phyloP scores from a whole-genome alignment of 2,329 filamentous ascomycete genomes.

The Colletotrichum cuscutae region DNA sequence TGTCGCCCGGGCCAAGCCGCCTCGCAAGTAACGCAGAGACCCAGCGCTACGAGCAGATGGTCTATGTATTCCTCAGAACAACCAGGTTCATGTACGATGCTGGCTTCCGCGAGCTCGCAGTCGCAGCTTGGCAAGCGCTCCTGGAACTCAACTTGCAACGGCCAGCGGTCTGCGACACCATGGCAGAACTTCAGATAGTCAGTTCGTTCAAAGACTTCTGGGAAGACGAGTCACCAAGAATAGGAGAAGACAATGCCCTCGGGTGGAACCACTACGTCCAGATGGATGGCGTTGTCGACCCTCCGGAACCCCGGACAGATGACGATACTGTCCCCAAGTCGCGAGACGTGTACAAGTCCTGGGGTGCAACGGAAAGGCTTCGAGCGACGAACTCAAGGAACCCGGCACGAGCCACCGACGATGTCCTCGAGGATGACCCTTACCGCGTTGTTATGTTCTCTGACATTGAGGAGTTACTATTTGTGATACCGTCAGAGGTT shows the following conservation, averaged over 20 bases:
- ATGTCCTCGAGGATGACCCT: conserved; percentile 81
- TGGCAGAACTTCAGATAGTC: conserved; percentile 37
- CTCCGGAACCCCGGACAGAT: conserved; percentile 50
- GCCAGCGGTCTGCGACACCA: conserved; percentile 49
- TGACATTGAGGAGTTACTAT: conserved; percentile 75
- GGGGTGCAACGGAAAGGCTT: conserved; percentile 65
- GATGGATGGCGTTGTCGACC: conserved; percentile 48
- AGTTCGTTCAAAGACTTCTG: conserved; percentile 78
- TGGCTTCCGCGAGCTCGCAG: conserved; percentile 81
- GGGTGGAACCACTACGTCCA: conserved; percentile 74
- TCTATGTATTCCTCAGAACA: conserved; percentile 80
- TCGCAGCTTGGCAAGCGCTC: conserved; percentile 84
- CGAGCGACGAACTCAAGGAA: conserved; percentile 59
- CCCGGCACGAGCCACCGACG: conserved; percentile 80
- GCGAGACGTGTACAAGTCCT: conserved; percentile 60
- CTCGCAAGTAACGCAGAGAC: not conserved
- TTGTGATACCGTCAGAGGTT: conserved; percentile 55
- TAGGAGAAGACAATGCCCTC: conserved; percentile 77
- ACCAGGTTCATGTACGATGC: conserved; percentile 79
- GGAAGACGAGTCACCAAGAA: conserved; percentile 83
- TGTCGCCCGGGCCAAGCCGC: conserved; percentile 17
- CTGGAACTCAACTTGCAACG: conserved; percentile 77
- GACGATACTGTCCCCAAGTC: conserved; percentile 39
- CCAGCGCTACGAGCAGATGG: conserved; percentile 52
- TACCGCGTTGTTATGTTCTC: conserved; percentile 84